Evolutionary conservation across 345 rosid species (phyloP).

Genomic region (Abelmoschus esculentus): DNA sequence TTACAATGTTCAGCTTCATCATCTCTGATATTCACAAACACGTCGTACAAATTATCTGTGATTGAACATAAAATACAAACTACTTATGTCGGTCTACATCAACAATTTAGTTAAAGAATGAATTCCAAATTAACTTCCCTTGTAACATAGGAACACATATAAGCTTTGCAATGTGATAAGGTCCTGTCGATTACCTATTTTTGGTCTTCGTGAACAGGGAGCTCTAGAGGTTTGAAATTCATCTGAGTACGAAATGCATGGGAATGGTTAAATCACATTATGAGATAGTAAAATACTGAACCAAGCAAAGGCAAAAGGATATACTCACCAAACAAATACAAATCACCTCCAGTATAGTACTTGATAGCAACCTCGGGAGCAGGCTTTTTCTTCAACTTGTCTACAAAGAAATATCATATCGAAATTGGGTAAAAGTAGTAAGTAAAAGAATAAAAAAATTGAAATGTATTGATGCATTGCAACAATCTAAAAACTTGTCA

Average conservation of each 20-base stretch:
- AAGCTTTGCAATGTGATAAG: no score
- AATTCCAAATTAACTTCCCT: no score
- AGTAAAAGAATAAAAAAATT: background rate
- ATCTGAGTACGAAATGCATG: slow-evolving; percentile 37
- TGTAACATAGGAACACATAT: no score
- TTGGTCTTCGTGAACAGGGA: slow-evolving; percentile 83
- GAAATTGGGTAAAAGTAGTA: background rate
- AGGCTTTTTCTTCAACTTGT: slow-evolving; percentile 74
- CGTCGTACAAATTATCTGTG: no score
- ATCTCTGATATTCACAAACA: no score
- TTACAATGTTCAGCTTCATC: no score
- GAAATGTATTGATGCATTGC: background rate
- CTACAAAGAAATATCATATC: slow-evolving; percentile 23
- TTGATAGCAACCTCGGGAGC: slow-evolving; percentile 86
- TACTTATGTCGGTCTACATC: no score
- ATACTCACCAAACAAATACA: slow-evolving; percentile 81
- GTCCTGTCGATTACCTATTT: slow-evolving; percentile 44
- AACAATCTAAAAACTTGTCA: background rate
- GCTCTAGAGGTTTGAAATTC: slow-evolving; percentile 92
- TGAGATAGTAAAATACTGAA: background rate
- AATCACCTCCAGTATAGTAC: slow-evolving; percentile 82
- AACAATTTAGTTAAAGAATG: no score
- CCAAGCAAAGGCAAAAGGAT: background rate
- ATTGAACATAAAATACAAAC: no score
- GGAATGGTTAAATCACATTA: background rate